Evolutionary conservation across 2,329 filamentous ascomycete species (phyloP), one percentile per base, ranked within the genome.

Genomic region (Sporothrix humicola): DNA sequence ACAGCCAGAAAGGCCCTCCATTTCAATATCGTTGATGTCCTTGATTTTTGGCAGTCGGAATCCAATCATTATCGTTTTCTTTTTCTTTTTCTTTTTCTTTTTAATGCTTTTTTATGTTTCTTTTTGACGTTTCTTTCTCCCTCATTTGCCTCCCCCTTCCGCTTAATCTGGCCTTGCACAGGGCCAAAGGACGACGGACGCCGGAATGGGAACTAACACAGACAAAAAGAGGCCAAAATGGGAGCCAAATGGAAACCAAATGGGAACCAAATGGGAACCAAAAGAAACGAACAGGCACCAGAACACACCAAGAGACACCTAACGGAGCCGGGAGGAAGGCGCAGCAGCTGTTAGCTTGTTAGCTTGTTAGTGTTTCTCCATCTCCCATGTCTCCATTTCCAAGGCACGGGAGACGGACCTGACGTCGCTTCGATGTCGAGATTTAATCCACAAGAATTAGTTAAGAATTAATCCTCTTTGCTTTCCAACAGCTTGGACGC

Each of bases 321-420:
- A 15, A 68, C 46, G 65, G 65, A 52, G 61, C 42, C 42, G 61
- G 42, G 42, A 20, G 42, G 42, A 6, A 46, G 61, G 61, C 61
- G 61, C 61, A 65, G 61, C 61, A 65, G 61, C 20, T 37, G 31
- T 37, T 37, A 37, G 31, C 31, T 37, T 37, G 31, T 37, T 37
- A 37, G 31, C 31, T 37, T 37, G 31, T 6, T 37, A 37, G 31
- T 37, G 31, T 37, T 37, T 37, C 31, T 37, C 31, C 31, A 37
- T 44, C 23, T 26, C 50, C 23, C 37, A 65, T 20, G 59, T n/a
- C 46, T 37, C 61, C 61, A 66, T 48, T 66, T 66, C 42, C 61
- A 66, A 66, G 61, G 61, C 61, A 66, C 54, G 31, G 23, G 42
- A 48, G n/a, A 15, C 10, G n/a, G 17, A 20, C 15, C 12, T 9